Evolutionary conservation across 108 stramenopile genomes (phyloP), one percentile per base, ranked within the genome.

Genomic region (Cafeteria roenbergensis): DNA sequence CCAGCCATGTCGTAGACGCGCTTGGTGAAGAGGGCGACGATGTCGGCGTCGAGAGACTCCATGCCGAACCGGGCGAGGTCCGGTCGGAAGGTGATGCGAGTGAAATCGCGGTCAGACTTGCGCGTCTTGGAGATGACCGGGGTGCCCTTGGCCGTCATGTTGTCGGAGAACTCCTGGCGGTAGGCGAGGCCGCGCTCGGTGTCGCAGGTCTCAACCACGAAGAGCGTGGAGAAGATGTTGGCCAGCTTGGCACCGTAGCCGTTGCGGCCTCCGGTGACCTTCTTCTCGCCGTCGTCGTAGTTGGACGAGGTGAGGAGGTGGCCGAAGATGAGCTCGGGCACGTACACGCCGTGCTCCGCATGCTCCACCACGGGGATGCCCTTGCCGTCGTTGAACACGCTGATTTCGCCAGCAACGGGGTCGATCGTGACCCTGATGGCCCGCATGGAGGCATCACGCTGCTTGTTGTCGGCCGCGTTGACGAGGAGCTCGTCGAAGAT

Each of bases 401-500:
- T 89, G 51, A 99, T 93, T n/a, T 69, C 65, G 51, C 85, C 85
- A 32, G 57, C 63, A 28, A 64, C 84, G 0, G 69, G 66, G 66
- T 93, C 80, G 56, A 94, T 81, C 8, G 51, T 69, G 36, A 99
- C 86, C 51, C 95, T 91, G 50, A 99, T 81, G 71, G 77, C 78
- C 76, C 90, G 84, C 94, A 96, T 96, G 66, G 42, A 71, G 31
- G 87, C 77, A 83, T 99, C 93, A 29, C 98, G 90, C 80, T 97
- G 95, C 78, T 97, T 97, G 85, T 99, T 99, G 77, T 99, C 98
- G 0, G 93, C 88, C 30, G 98, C 98, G 75, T 99, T 99, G 42
- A 99, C 95, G 32, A 99, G 77, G 71, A 99, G 97, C 81, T 99
- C 98, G 71, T 99, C 98, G 71, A 95, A 99, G 63, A 99, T 97